Evolutionary conservation across 164 flowering plant genomes (phyloP).

Genomic region (Vitis vinifera): DNA sequence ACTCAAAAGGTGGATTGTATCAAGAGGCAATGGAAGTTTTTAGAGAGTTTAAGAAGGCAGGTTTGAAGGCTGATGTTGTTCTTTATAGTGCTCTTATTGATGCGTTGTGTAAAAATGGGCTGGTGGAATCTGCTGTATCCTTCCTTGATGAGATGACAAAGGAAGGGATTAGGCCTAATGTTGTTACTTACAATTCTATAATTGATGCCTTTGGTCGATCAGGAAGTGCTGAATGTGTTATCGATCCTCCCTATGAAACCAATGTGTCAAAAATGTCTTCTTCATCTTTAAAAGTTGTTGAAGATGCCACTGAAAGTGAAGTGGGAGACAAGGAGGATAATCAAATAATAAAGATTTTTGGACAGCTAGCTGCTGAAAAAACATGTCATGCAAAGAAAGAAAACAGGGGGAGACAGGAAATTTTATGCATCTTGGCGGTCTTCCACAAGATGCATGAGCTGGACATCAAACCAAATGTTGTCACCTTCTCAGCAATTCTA

Average conservation of each 20-base stretch:
- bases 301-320: slow-evolving; percentile 13
- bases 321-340: slow-evolving; percentile 31
- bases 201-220: slow-evolving; percentile 92
- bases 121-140: slow-evolving; percentile 74
- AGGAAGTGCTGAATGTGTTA: slow-evolving; percentile 25
- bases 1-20: slow-evolving; percentile 79
- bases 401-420: slow-evolving; percentile 45
- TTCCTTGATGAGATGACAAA: slow-evolving; percentile 90
- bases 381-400: slow-evolving; percentile 34
- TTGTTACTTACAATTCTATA: slow-evolving; percentile 93
- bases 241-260: slow-evolving; percentile 20
- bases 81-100: slow-evolving; percentile 91
- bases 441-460: slow-evolving; percentile 90
- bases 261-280: slow-evolving; percentile 20
- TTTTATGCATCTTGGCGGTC: slow-evolving; percentile 65
- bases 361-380: slow-evolving; percentile 59
- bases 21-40: slow-evolving; percentile 82
- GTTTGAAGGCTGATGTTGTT: slow-evolving; percentile 95
- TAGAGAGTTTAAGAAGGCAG: slow-evolving; percentile 71
- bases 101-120: slow-evolving; percentile 87
- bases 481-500: slow-evolving; percentile 93
- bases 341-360: slow-evolving; percentile 58
- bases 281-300: slow-evolving; percentile 16
- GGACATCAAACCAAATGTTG: slow-evolving; percentile 94
- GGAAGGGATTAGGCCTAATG: slow-evolving; percentile 90